Conservation (phyloP, 345 rosid genomes). For the Dimocarpus longan region DNA sequence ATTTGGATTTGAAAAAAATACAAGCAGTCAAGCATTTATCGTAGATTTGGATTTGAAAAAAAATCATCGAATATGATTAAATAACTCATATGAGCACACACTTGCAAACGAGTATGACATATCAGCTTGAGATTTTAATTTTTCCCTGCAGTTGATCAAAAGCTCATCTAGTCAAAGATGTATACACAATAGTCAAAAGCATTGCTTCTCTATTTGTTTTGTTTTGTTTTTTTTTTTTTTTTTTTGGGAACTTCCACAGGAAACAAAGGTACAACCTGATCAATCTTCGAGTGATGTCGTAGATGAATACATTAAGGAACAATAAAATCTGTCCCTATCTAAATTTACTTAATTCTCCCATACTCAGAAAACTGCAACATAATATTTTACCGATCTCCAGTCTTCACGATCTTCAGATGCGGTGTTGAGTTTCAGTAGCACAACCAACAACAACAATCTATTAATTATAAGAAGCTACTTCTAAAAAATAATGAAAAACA, state of each 20-base stretch:
- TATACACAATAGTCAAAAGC: neutral
- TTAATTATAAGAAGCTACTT: neutral
- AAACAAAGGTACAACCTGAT: conserved; percentile 1
- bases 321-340: conserved; percentile 14
- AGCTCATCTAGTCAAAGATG: conserved; percentile 1
- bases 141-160: neutral
- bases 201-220: neutral
- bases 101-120: neutral
- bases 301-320: neutral
- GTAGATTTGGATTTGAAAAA: neutral
- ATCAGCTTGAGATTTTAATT: conserved; percentile 11
- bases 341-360: conserved; percentile 23
- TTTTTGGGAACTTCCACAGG: neutral
- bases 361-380: conserved; percentile 22
- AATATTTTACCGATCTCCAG: conserved; percentile 15
- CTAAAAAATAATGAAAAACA: neutral
- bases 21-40: too few species aligned
- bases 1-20: neutral
- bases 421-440: neutral
- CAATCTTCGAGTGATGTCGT: too few species aligned
- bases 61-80: neutral
- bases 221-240: neutral
- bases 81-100: neutral
- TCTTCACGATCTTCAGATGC: conserved; percentile 13
- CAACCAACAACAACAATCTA: neutral